Evolutionary conservation across 176 grass and related monocot genomes (phyloP), one percentile per base, ranked within the genome.

Genomic region (Phoenix dactylifera): DNA sequence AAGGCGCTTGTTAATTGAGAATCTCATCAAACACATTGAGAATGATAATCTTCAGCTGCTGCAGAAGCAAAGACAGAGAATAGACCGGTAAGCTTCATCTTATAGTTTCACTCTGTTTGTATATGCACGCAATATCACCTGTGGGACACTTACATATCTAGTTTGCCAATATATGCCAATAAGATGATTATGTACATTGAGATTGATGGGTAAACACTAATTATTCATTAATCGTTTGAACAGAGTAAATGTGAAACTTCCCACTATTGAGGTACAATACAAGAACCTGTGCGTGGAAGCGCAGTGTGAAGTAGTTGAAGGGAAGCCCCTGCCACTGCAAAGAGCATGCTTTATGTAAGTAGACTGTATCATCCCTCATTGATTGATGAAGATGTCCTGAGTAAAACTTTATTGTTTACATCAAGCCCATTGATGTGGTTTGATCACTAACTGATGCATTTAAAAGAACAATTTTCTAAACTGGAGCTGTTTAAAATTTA

Each of bases 181-280:
- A 30, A 49, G 24, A 26, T 26, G 51, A 49, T 49, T 16, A 57
- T 16, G 10, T 58, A 1, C 51, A 23, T 32, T 35, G 1, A 32
- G 54, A 67, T 18, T 24, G 19, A 16, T 19, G 2, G 23, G 26
- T 15, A 44, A 44, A 44, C 10, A 44, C 10, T 68, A 55, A 68
- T 2, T 52, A 55, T 44, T 51, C 18, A 39, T 20, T 39, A 65
- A 12, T 49, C 18, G 44, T 26, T 55, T 16, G 16, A 16, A 44
- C 57, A 83, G 80, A 73, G 82, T 86, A 49, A 73, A 74, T 70
- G 85, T 89, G 17, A 62, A 72, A 18, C 59, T 69, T 56, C 73
- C 85, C n/a, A 84, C 80, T 4, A 78, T 84, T 51, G 80, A 89
- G 72, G 80, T 89, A 23, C 68, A 69, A 12, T 89, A 78, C 72